These are phyloP conservation scores for Stevia rebaudiana DNA, from an alignment of 140 eudicot genomes.

Conservation along the genomic window DNA sequence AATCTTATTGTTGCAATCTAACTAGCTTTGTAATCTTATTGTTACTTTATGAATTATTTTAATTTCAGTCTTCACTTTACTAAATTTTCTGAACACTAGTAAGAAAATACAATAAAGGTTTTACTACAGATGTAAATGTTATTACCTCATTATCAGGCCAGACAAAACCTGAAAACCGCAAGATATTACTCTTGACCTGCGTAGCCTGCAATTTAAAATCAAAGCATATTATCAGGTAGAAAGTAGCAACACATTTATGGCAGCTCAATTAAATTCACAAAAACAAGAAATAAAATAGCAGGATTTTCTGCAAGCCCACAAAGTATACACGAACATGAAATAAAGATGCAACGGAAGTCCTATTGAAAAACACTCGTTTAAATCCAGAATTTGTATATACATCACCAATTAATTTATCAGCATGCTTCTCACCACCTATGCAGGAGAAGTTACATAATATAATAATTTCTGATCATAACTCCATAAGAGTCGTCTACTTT, in stretches of 20 bases:
- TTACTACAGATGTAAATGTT: background rate
- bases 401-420: background rate
- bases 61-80: background rate
- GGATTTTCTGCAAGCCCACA: background rate
- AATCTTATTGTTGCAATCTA: background rate
- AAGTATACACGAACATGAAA: constrained; percentile 8
- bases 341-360: background rate
- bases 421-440: background rate
- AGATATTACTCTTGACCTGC: constrained; percentile 66
- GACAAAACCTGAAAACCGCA: constrained; percentile 87
- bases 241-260: background rate
- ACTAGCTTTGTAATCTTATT: constrained; percentile 1
- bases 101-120: background rate
- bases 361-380: background rate
- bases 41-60: background rate
- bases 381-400: background rate
- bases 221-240: background rate
- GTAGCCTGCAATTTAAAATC: constrained; percentile 53
- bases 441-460: background rate
- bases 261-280: background rate
- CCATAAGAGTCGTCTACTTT: constrained; percentile 5
- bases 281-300: background rate
- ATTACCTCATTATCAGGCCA: constrained; percentile 87
- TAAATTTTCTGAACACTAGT: background rate
- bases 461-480: background rate